Evolutionary conservation across 2,329 filamentous ascomycete species (phyloP).

Genomic region (Triangularia verruculosa): DNA sequence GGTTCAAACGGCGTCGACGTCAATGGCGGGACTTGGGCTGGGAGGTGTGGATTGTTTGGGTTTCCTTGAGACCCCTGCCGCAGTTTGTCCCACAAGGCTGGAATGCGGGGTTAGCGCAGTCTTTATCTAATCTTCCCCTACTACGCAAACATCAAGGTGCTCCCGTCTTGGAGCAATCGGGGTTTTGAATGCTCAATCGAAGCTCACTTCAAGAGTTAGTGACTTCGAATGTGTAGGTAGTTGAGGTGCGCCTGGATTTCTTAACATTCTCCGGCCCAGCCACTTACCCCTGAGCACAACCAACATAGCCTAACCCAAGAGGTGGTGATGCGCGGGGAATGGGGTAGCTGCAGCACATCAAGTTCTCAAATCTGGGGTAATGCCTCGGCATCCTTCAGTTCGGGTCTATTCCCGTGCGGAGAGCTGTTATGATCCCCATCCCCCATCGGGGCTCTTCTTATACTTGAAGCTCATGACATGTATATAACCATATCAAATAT

Average conservation of each 20-base stretch:
- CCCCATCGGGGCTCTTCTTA: no score
- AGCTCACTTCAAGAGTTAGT: neutral
- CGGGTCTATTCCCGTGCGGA: neutral
- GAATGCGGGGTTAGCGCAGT: conserved; percentile 6
- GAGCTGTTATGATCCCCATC: neutral
- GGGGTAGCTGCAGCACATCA: conserved; percentile 1
- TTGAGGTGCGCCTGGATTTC: neutral
- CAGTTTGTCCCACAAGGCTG: neutral
- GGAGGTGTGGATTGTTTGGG: neutral
- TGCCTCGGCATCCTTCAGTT: conserved; percentile 3
- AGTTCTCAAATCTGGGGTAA: neutral
- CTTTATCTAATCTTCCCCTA: neutral
- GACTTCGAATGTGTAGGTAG: neutral
- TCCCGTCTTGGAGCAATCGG: neutral
- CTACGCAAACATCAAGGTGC: neutral
- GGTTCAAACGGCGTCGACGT: neutral
- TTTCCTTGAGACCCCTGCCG: neutral
- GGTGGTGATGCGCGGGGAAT: conserved; percentile 8
- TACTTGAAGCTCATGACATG: neutral
- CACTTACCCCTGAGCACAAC: neutral
- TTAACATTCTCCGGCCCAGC: neutral
- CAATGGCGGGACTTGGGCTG: neutral
- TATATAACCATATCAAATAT: neutral
- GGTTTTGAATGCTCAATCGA: neutral
- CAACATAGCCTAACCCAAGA: neutral